Conservation (phyloP, 768 basidiomycete species). For the Asterophora parasitica region DNA sequence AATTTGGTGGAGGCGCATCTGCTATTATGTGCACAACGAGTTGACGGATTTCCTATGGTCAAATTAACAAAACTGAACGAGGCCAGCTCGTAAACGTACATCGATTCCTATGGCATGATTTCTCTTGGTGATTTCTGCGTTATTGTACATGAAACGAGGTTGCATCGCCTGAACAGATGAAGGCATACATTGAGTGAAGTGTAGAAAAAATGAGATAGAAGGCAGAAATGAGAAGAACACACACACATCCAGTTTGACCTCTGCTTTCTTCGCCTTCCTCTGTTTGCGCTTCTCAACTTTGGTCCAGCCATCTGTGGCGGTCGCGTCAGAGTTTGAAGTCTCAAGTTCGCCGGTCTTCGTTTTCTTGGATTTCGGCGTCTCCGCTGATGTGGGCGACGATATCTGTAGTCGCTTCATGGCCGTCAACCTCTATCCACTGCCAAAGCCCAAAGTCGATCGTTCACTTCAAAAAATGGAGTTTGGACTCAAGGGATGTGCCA, state of each 20-base stretch:
- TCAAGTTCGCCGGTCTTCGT: conserved; percentile 25
- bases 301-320: conserved; percentile 44
- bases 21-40: conserved; percentile 77
- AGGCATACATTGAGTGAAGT: conserved; percentile 1
- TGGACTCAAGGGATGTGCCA: no score
- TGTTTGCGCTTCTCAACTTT: conserved; percentile 69
- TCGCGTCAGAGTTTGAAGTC: conserved; percentile 10
- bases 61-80: not conserved
- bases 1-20: conserved; percentile 79
- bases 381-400: conserved; percentile 7
- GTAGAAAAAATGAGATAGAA: conserved; percentile 4
- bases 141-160: conserved; percentile 80
- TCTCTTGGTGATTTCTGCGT: conserved; percentile 67
- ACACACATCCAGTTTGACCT: conserved; percentile 60
- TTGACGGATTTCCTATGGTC: conserved; percentile 77
- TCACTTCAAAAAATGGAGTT: no score
- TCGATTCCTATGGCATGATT: conserved; percentile 76
- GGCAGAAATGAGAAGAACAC: conserved; percentile 16
- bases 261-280: conserved; percentile 60
- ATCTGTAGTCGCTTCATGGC: conserved; percentile 15
- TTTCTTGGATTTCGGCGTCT: conserved; percentile 30
- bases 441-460: no score
- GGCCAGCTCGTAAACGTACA: conserved; percentile 39
- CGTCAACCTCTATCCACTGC: not conserved
- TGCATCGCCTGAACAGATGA: conserved; percentile 37